Evolutionary conservation across 225 moss, liverwort and hornwort species (phyloP).

Genomic region (Lunularia cruciata): DNA sequence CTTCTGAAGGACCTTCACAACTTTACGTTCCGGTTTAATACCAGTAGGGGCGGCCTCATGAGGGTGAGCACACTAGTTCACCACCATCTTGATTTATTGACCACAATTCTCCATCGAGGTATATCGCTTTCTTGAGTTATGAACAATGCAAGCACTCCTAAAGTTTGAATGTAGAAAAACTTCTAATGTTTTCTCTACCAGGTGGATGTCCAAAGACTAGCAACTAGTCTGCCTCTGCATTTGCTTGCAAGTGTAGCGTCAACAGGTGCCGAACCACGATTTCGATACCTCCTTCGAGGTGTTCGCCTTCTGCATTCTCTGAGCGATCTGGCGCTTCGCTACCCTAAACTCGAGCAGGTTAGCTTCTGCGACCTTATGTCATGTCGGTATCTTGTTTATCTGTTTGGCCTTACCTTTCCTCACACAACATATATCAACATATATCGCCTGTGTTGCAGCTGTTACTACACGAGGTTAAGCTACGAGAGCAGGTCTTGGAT

Average conservation of each 20-base stretch:
- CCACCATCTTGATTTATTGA: neutral
- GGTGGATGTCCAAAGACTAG: conserved; percentile 96
- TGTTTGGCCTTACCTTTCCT: neutral
- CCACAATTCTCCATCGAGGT: too few relatives aligned
- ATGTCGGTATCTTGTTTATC: too few relatives aligned
- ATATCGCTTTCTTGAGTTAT: too few relatives aligned
- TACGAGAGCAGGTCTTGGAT: conserved; percentile 95
- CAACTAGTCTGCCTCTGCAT: conserved; percentile 90
- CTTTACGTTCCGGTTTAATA: conserved; percentile 68
- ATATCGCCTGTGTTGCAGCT: conserved; percentile 48
- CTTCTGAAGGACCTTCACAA: conserved; percentile 69
- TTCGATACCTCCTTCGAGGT: conserved; percentile 89
- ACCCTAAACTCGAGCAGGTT: conserved; percentile 97
- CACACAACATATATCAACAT: neutral
- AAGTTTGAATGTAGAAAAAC: neutral
- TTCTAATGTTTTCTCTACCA: conserved; percentile 27
- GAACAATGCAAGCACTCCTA: too few relatives aligned
- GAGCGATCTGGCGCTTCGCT: conserved; percentile 89
- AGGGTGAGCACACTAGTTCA: conserved; percentile 51
- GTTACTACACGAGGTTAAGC: conserved; percentile 86
- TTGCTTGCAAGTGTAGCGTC: conserved; percentile 84
- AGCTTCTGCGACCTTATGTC: neutral
- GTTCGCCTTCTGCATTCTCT: conserved; percentile 95
- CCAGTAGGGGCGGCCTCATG: conserved; percentile 73
- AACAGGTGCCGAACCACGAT: conserved; percentile 73